These are phyloP conservation scores for Neoascochyta sp. DNA, from an alignment of 2,329 filamentous ascomycete genomes.

Conservation along the genomic window DNA sequence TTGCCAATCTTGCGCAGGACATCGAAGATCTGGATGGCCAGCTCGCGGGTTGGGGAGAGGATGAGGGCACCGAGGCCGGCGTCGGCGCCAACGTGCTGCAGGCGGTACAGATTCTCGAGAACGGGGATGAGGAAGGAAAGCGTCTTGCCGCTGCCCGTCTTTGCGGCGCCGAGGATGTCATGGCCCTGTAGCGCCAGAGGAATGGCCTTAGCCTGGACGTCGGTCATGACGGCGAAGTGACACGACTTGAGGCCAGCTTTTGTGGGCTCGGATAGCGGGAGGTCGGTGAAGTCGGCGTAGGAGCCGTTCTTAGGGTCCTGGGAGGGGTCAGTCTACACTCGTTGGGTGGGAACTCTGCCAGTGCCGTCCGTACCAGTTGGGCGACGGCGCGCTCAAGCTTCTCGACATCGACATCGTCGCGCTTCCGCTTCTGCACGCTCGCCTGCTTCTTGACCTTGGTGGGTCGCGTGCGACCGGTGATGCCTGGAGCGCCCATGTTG, in stretches of 20 bases:
- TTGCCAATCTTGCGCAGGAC: constrained; percentile 86
- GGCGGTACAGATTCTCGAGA: constrained; percentile 85
- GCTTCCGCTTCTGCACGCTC: constrained; percentile 52
- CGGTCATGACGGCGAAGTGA: constrained; percentile 86
- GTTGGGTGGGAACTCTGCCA: background rate
- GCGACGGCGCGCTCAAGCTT: constrained; percentile 45
- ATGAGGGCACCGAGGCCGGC: constrained; percentile 84
- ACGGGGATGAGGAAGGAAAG: constrained; percentile 89
- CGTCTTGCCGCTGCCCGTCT: constrained; percentile 94
- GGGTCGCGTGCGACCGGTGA: constrained; percentile 44
- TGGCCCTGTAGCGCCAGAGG: constrained; percentile 78
- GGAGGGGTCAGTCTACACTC: constrained; percentile 9
- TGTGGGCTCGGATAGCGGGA: constrained; percentile 82
- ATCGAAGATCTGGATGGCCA: constrained; percentile 95
- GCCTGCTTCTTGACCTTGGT: constrained; percentile 57
- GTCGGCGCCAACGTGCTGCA: constrained; percentile 85
- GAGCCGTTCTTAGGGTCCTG: constrained; percentile 60
- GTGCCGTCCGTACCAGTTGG: constrained; percentile 42
- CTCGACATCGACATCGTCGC: constrained; percentile 49
- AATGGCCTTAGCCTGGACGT: constrained; percentile 87
- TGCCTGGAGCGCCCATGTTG: constrained; percentile 28
- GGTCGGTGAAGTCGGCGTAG: constrained; percentile 69
- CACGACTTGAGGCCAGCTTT: constrained; percentile 74
- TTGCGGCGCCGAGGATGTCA: constrained; percentile 91
- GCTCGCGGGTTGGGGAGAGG: constrained; percentile 87